Evolutionary conservation across 2,329 filamentous ascomycete species (phyloP).

Genomic region (Scedosporium boydii): DNA sequence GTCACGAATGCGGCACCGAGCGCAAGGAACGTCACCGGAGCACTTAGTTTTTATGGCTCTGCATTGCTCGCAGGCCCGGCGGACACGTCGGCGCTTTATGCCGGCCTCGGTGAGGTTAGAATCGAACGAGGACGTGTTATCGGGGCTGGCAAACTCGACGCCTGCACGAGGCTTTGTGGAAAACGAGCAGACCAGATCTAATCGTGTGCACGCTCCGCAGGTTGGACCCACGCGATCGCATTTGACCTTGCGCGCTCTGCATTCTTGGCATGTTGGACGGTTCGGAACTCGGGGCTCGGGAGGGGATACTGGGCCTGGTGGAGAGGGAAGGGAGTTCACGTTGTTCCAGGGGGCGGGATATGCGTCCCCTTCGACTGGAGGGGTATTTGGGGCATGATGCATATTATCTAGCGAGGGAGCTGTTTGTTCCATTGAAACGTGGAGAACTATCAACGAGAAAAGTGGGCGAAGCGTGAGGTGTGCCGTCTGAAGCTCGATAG

Average conservation of each 20-base stretch:
- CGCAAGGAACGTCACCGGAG: slow-evolving; percentile 21
- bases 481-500: no score
- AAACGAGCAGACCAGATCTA: not conserved
- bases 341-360: not conserved
- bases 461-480: no score
- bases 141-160: not conserved
- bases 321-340: not conserved
- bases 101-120: slow-evolving; percentile 17
- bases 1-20: slow-evolving; percentile 16
- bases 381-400: no score
- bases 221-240: slow-evolving; percentile 14
- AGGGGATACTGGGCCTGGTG: not conserved
- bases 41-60: slow-evolving; percentile 25
- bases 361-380: no score
- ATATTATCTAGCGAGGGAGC: no score
- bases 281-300: not conserved
- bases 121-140: not conserved
- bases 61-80: slow-evolving; percentile 22
- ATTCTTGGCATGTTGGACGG: not conserved
- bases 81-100: slow-evolving; percentile 15
- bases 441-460: no score
- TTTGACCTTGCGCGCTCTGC: slow-evolving; percentile 6
- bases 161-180: not conserved
- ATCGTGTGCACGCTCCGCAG: not conserved
- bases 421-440: no score